Base-by-base conservation (phyloP, 495 filamentous ascomycete species). In the Sporormia fimetaria region DNA sequence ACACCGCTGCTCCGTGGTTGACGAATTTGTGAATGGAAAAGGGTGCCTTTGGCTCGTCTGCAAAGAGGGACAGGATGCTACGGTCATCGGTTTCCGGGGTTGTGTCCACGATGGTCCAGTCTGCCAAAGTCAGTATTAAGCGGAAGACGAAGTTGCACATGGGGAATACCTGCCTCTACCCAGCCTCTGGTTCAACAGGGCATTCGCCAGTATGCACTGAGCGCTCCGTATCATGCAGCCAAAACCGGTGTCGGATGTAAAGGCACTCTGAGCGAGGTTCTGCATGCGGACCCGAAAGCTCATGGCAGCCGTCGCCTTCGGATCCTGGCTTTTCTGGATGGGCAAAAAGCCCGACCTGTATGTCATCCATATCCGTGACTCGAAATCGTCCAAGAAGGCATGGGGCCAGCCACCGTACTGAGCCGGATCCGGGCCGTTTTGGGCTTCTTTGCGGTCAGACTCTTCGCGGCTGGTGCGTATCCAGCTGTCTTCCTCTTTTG, bases 171-270 rank as follows among this genome's bases (percentile, higher is more conserved):
- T 74, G 86, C 85, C 82, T 70, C 90, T 76, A 4, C 90, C 90
- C 21, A 94, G 64, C 33, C 67, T 67, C 25, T 87, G 61, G 16
- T 80, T 70, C 8, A 70, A 57, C 39, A 96, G 63, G 3, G 88
- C 70, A 57, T 96, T 96, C 24, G 87, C 90, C 22, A 99, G 66
- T 11, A 99, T 66, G 51, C 84, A 83, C 63, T 99, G 92, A 8
- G 90, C 92, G 0, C 88, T 94, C 51, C 92, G 70, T 49, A 99
- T 96, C 92, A 99, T 99, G 55, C 92, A 99, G 0, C 92, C 92
- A 87, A 92, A 99, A 23, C 90, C 90, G 0, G 83, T 84, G 61
- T 99, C 92, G 2, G 83, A 88, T 15, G 84, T 79, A 64, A 99
- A 99, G 14, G 86, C 87, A 17, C 68, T 68, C 20, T 83, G 70